Base-by-base conservation (phyloP, 441 rosid species). In the Macaranga tanarius region DNA sequence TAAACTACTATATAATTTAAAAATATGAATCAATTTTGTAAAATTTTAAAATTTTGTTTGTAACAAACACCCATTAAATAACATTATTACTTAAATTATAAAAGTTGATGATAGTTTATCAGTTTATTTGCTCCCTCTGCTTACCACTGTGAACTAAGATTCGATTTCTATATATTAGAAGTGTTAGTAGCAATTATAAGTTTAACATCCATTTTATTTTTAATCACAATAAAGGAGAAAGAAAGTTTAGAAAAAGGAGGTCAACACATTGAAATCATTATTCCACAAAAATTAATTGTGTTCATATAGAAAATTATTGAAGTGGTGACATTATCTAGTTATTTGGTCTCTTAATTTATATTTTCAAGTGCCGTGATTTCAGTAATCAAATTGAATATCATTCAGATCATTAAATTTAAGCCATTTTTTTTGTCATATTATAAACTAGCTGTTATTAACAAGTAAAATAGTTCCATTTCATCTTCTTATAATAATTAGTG, bases 281-380 rank as follows among this genome's bases (percentile, higher is more conserved):
- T 7, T 42, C 45, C 45, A 7, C 45, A 42, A 5, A 42, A 7
- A 42, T 42, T 42, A 42, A 42, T 42, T 7, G 45, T 42, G 7
- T 42, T 42, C 45, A 42, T 42, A 20, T 55, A 9, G 31, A 23
- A 57, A 59, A 28, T 1, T 8, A 59, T 59, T 28, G 42, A 60
- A 60, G 11, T 58, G 62, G 7, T 42, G 62, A 11, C 62, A 58
- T 25, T 23, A 58, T 58, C 10, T 19, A 59, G 63, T 59, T 59
- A 59, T 26, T 60, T 28, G 42, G n/a, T 60, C 4, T 28, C n/a
- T 5, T 58, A 2, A 31, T 31, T 31, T 31, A 31, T 31, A 31
- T 2, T 57, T 60, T 60, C 5, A 59, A 60, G 26, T 60, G 64
- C 64, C 44, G 64, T 60, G 64, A 60, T 60, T 60, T 60, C 64